phyloP scores from a whole-genome alignment of 2,329 filamentous ascomycete genomes.

The Aspergillus candidus region DNA sequence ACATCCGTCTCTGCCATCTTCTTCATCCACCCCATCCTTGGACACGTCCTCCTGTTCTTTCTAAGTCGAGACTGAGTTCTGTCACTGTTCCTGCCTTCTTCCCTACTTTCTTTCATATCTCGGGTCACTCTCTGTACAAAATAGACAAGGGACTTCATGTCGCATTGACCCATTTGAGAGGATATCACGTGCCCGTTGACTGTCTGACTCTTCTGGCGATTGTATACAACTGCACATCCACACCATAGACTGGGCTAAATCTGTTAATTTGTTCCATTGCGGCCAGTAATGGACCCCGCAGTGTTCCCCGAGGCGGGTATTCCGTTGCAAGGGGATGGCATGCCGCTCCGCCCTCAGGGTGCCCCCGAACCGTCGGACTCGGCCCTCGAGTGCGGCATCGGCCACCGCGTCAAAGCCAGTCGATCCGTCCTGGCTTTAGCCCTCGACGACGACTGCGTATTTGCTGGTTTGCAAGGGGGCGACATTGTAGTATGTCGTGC shows the following conservation, averaged over 20 bases:
- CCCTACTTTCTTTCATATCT: no score
- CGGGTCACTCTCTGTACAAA: no score
- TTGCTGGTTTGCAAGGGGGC: conserved; percentile 86
- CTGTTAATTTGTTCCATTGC: conserved; percentile 8
- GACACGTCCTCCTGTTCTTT: not conserved
- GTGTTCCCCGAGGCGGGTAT: conserved; percentile 27
- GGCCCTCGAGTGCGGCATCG: conserved; percentile 33
- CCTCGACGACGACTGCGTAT: conserved; percentile 74
- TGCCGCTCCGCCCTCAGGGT: conserved; percentile 15
- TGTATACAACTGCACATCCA: not conserved
- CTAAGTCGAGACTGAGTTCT: no score
- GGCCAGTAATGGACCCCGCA: conserved; percentile 27
- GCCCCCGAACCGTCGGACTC: conserved; percentile 14
- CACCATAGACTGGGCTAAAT: conserved; percentile 14
- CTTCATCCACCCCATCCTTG: not conserved
- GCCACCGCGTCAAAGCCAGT: conserved; percentile 38
- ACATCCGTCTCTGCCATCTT: conserved; percentile 1
- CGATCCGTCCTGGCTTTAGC: conserved; percentile 63
- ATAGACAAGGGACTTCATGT: no score
- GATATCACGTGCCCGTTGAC: no score
- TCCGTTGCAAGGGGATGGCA: conserved; percentile 30
- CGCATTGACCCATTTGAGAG: no score
- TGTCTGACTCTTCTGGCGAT: not conserved
- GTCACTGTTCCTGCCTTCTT: no score
- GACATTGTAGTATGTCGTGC: conserved; percentile 64